Base-by-base conservation (phyloP, 768 basidiomycete genomes). In the Collybia mongolica region DNA sequence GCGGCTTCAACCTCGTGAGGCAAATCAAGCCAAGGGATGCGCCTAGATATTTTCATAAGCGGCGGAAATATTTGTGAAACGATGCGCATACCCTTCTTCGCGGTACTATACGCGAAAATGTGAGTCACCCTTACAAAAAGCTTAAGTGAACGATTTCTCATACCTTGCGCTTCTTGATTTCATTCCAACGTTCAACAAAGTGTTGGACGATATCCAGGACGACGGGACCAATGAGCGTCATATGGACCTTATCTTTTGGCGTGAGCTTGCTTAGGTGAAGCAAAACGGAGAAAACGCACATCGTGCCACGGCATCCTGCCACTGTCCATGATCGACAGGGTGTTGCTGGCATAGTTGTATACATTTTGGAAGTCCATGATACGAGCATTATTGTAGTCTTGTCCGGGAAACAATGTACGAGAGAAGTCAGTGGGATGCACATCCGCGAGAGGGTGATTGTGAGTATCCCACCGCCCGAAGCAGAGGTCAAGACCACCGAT, bases 401-500 rank as follows among this genome's bases (percentile, higher is more conserved):
- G 78, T 1, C 96, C 96, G 0, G 96, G 91, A 75, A 96, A 98
- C 22, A 98, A 75, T 1, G 90, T 92, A 46, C 76, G 77, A 17
- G 70, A 67, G 62, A 94, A 93, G 58, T 94, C 77, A 2, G 92
- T 92, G 0, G 93, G 93, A 62, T 98, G 94, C 2, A 83, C 90
- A 60, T 99, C 96, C 3, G 94, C 88, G 35, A 98, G 79, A 1
- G 94, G 94, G 64, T 93, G 90, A 36, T 73, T 88, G 61, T 91
- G 83, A 0, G 90, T 92, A 69, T 98, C 97, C 95, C 96, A 99
- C 17, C 97, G 87, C 9, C 97, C 97, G 58, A 94, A 97, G 72
- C 93, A 98, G 15, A 97, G 76, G 65, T 99, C 97, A 22, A 99
- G 82, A 9, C 97, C 97, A 19, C 97, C 97, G 47, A 97, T 84